phyloP scores from a whole-genome alignment of 208 protist genomes.

The Leptomonas pyrrhocoris region DNA sequence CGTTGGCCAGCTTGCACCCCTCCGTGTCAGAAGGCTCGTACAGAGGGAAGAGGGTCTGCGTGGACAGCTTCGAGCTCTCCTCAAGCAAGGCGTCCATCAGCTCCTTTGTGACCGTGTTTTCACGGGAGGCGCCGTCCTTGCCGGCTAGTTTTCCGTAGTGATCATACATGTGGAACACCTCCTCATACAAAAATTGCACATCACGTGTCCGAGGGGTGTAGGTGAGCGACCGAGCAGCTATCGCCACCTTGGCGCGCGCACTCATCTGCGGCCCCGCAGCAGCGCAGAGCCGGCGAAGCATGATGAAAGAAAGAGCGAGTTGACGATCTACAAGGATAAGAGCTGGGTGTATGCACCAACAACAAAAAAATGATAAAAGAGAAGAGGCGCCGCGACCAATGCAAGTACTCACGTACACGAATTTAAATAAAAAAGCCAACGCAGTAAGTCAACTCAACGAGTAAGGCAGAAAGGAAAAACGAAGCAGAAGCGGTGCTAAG shows the following conservation, averaged over 20 bases:
- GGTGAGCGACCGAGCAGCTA: conserved; percentile 38
- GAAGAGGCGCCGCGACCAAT: no score
- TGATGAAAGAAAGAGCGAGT: conserved; percentile 2
- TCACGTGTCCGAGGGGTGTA: conserved; percentile 62
- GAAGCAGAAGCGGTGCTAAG: no score
- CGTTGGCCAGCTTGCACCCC: conserved; percentile 59
- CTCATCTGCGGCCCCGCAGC: conserved; percentile 10
- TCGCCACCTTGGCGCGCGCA: conserved; percentile 4
- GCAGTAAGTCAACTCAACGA: no score
- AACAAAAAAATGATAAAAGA: no score
- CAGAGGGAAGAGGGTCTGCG: conserved; percentile 58
- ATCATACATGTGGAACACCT: conserved; percentile 81
- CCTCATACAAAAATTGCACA: conserved; percentile 77
- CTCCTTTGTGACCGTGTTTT: conserved; percentile 61
- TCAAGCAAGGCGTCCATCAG: conserved; percentile 78
- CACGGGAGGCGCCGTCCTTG: conserved; percentile 25
- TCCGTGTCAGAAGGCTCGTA: conserved; percentile 64
- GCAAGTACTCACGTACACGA: no score
- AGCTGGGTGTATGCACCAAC: no score
- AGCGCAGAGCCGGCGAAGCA: conserved; percentile 50
- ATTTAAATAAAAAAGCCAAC: no score
- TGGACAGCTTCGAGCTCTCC: conserved; percentile 64
- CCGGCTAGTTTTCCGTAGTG: conserved; percentile 76
- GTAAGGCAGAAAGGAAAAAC: no score
- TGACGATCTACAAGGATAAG: no score